A percentile compares a stretch with the other conserved stretches of the same genome.
Evolutionary conservation across 2,329 filamentous ascomycete species (phyloP).

Genomic region (Ophiocordyceps camponoti-saundersi): DNA sequence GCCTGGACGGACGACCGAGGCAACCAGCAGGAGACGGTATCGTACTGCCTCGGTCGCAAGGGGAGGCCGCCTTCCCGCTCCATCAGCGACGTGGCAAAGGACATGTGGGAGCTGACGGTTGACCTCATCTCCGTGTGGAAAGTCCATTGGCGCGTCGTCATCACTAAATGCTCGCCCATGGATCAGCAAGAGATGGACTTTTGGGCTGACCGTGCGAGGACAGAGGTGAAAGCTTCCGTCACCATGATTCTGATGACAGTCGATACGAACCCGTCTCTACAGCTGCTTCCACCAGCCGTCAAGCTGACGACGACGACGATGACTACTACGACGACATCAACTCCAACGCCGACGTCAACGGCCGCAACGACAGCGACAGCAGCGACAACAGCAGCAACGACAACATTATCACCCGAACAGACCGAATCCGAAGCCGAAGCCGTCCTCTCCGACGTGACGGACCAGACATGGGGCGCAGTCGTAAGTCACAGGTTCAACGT

Average conservation of each 20-base stretch:
- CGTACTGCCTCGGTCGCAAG: constrained; percentile 53
- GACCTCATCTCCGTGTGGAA: constrained; percentile 54
- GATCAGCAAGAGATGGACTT: constrained; percentile 45
- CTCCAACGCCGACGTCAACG: constrained; percentile 46
- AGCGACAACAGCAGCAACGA: constrained; percentile 21
- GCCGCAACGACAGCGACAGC: constrained; percentile 30
- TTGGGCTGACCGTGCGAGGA: constrained; percentile 36
- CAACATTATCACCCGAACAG: constrained; percentile 23
- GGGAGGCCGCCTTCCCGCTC: constrained; percentile 30
- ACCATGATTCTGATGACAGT: constrained; percentile 45
- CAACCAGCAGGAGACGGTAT: constrained; percentile 52
- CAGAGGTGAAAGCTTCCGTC: constrained; percentile 31
- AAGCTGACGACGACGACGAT: constrained; percentile 28
- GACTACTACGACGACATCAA: constrained; percentile 42
- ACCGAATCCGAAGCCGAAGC: constrained; percentile 36
- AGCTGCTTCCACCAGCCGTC: constrained; percentile 38
- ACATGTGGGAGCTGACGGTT: constrained; percentile 64
- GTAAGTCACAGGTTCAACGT: constrained; percentile 49
- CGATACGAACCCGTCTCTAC: constrained; percentile 46
- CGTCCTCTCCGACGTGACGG: constrained; percentile 52
- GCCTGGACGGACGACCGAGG: constrained; percentile 71
- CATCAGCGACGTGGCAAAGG: constrained; percentile 48
- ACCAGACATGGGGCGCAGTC: constrained; percentile 62
- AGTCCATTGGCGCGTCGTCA: constrained; percentile 61
- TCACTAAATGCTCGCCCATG: constrained; percentile 56